A percentile compares a stretch with the other conserved stretches of the same genome.
Evolutionary conservation across 192 early-diverging fungal species (phyloP).

Genomic region (Mortierella antarctica): DNA sequence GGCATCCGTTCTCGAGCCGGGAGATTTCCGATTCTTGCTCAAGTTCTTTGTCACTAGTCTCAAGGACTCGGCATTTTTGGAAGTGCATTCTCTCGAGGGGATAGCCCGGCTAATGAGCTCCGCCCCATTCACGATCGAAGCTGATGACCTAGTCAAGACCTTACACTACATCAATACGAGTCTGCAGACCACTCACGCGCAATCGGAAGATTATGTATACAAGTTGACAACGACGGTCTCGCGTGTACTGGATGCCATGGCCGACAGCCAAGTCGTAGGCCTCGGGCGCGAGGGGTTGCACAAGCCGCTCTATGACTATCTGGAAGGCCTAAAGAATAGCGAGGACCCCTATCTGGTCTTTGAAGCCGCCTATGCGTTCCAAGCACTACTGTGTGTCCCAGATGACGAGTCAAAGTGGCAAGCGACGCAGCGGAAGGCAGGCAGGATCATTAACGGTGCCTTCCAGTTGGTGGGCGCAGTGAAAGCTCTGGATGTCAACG

Average conservation of each 20-base stretch:
- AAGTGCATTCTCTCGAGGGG: constrained; percentile 1
- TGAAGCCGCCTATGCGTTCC: constrained; percentile 3
- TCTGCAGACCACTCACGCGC: background rate
- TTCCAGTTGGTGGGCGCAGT: background rate
- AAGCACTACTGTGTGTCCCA: constrained; percentile 3
- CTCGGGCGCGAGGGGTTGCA: constrained; percentile 3
- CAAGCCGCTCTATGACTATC: background rate
- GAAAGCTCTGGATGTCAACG: background rate
- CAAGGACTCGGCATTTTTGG: background rate
- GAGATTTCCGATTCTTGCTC: background rate
- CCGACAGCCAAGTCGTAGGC: background rate
- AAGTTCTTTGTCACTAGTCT: background rate
- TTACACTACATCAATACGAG: background rate
- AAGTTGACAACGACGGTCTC: background rate
- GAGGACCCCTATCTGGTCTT: constrained; percentile 3
- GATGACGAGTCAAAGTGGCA: background rate
- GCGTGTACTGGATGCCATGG: constrained; percentile 7
- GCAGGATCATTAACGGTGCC: background rate
- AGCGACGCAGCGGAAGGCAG: background rate
- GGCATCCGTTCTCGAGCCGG: background rate
- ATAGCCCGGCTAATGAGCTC: background rate
- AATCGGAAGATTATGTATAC: background rate
- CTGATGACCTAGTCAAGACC: constrained; percentile 12
- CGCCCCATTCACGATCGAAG: background rate
- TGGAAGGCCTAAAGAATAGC: background rate